These are phyloP conservation scores for Boletus vinaceobasis DNA, from an alignment of 768 basidiomycete genomes.

Conservation along the genomic window DNA sequence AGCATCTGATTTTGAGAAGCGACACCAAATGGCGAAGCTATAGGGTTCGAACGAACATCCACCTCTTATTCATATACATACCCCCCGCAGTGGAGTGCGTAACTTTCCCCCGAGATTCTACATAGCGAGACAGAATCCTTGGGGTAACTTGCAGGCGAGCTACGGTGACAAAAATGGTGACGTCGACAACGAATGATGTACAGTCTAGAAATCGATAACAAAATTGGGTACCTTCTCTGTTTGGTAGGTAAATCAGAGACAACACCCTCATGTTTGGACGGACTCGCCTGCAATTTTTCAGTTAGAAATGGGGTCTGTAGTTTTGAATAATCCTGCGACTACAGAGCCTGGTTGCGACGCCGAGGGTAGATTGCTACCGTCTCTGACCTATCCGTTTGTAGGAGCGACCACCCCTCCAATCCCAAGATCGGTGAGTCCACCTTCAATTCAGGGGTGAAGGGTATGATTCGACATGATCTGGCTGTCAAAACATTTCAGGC, in stretches of 20 bases:
- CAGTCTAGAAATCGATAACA: not conserved
- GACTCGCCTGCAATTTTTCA: not conserved
- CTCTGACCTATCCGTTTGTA: too few species aligned
- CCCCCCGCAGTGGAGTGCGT: not conserved
- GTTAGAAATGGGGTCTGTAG: not conserved
- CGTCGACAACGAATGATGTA: not conserved
- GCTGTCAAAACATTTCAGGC: not conserved
- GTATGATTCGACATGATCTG: not conserved
- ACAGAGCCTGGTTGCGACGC: not conserved
- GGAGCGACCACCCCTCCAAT: not conserved
- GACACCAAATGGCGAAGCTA: not conserved
- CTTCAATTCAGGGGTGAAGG: not conserved
- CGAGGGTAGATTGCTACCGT: too few species aligned
- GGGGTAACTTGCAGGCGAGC: too few species aligned
- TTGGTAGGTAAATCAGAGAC: not conserved
- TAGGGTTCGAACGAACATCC: not conserved
- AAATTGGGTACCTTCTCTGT: not conserved
- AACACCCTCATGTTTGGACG: not conserved
- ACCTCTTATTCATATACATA: not conserved
- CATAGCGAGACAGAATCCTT: not conserved
- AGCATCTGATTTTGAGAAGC: not conserved
- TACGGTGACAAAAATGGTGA: not conserved
- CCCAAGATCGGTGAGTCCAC: not conserved
- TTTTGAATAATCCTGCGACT: not conserved
- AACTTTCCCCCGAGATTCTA: not conserved